Conservation (phyloP, 352 stramenopile genomes). For the Globisporangium irregulare region DNA sequence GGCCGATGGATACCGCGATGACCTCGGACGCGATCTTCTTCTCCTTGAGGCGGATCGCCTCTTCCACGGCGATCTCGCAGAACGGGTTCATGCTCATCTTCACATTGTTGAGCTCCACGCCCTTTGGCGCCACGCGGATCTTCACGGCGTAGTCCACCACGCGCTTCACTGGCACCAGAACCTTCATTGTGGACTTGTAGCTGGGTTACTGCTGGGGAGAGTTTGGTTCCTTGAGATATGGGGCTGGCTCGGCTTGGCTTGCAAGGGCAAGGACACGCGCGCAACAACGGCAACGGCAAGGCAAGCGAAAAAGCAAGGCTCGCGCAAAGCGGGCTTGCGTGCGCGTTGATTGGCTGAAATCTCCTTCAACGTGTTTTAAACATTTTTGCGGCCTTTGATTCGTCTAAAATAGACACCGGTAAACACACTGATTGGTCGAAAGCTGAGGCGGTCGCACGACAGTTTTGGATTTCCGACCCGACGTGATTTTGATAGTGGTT, state of each 20-base stretch:
- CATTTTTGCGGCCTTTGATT: constrained; percentile 2
- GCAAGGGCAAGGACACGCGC: constrained; percentile 1
- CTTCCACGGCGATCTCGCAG: constrained; percentile 98
- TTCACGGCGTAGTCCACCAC: constrained; percentile 98
- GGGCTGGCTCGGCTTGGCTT: neutral
- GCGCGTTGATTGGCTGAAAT: neutral
- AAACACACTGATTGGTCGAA: constrained; percentile 11
- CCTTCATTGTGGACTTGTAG: constrained; percentile 46
- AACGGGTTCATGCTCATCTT: constrained; percentile 99
- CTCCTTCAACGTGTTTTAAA: neutral
- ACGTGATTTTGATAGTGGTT: constrained; percentile 1
- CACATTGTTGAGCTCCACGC: constrained; percentile 97
- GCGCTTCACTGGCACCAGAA: constrained; percentile 97
- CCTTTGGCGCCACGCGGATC: constrained; percentile 93
- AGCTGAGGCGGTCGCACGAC: neutral
- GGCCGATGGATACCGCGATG: constrained; percentile 96
- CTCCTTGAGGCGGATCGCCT: constrained; percentile 98
- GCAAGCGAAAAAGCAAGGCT: neutral
- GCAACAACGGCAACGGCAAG: neutral
- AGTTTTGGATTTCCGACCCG: constrained; percentile 7
- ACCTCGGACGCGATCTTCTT: constrained; percentile 94
- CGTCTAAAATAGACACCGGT: constrained; percentile 9
- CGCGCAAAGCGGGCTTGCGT: neutral
- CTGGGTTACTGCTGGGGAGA: neutral
- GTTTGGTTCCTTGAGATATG: neutral